Percentiles rank a stretch among this genome's conserved stretches.
Conservation (phyloP, 2,329 filamentous ascomycete genomes). For the Elsinoe arachidis region DNA sequence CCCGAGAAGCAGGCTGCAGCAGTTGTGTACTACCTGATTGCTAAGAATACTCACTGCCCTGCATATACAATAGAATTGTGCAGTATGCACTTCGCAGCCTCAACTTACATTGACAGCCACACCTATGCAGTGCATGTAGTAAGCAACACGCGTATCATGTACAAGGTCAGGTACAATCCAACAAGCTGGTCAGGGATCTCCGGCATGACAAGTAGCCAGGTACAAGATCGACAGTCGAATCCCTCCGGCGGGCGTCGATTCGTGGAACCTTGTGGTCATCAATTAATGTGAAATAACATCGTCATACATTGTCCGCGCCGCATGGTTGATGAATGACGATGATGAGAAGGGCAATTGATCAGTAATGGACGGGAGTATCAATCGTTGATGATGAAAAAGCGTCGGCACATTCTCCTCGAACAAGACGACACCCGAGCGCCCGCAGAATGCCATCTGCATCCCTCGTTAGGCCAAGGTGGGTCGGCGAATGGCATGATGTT, state of each 20-base stretch:
- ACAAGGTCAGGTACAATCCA: constrained; percentile 3
- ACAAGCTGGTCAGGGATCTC: background rate
- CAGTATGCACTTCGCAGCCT: background rate
- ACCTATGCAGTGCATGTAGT: background rate
- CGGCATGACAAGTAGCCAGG: constrained; percentile 1
- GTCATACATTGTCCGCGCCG: background rate
- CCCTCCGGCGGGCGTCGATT: background rate
- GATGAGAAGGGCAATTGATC: background rate
- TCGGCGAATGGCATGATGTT: background rate
- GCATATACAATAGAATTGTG: background rate
- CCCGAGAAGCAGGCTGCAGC: too few relatives aligned
- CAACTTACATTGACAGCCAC: background rate
- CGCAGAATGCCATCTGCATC: background rate
- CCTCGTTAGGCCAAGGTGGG: background rate
- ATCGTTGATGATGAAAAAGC: background rate
- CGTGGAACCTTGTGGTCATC: background rate
- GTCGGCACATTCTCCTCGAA: background rate
- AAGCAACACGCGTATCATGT: background rate
- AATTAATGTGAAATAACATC: background rate
- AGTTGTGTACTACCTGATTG: too few relatives aligned
- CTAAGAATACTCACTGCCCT: too few relatives aligned
- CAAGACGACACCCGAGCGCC: background rate
- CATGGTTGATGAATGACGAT: background rate
- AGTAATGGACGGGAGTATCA: background rate
- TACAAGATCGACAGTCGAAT: background rate